Percentiles rank a stretch among this genome's conserved stretches.
phyloP scores from a whole-genome alignment of 106 monocot species.

The Dioscorea dumetorum region DNA sequence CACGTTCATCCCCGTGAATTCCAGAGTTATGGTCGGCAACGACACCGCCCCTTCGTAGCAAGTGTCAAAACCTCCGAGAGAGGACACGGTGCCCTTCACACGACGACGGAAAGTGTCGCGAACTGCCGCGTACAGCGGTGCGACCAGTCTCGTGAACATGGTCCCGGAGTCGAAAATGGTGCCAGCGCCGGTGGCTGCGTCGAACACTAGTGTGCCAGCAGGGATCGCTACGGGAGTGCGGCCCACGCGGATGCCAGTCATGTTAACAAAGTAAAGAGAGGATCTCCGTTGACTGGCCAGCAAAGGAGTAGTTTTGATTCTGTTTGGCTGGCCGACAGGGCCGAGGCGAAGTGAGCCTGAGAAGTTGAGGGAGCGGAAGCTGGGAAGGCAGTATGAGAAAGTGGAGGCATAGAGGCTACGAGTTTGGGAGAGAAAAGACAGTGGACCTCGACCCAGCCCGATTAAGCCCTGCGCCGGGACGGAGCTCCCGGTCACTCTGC shows the following conservation, averaged over 20 bases:
- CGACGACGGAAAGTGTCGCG: slow-evolving; percentile 72
- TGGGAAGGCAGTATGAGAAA: slow-evolving; percentile 98
- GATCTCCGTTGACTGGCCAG: slow-evolving; percentile 66
- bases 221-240: slow-evolving; percentile 32
- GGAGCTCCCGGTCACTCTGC: slow-evolving; percentile 27
- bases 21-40: slow-evolving; percentile 54
- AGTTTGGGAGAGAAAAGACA: slow-evolving; percentile 71
- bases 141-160: slow-evolving; percentile 88
- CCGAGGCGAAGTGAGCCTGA: slow-evolving; percentile 91
- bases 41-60: slow-evolving; percentile 56
- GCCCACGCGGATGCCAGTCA: slow-evolving; percentile 64
- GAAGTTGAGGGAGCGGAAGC: slow-evolving; percentile 79
- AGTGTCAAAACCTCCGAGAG: slow-evolving; percentile 96
- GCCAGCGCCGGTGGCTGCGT: slow-evolving; percentile 75
- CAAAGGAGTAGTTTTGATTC: slow-evolving; percentile 70
- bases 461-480: slow-evolving; percentile 86
- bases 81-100: slow-evolving; percentile 24
- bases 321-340: slow-evolving; percentile 52
- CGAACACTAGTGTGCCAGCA: slow-evolving; percentile 43
- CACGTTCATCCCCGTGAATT: slow-evolving; percentile 75
- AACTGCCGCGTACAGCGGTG: slow-evolving; percentile 66
- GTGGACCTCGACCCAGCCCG: slow-evolving; percentile 81
- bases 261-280: slow-evolving; percentile 84
- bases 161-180: slow-evolving; percentile 94
- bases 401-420: slow-evolving; percentile 42